Conservation (phyloP, 495 filamentous ascomycete species). For the Penicillium waksmanii region DNA sequence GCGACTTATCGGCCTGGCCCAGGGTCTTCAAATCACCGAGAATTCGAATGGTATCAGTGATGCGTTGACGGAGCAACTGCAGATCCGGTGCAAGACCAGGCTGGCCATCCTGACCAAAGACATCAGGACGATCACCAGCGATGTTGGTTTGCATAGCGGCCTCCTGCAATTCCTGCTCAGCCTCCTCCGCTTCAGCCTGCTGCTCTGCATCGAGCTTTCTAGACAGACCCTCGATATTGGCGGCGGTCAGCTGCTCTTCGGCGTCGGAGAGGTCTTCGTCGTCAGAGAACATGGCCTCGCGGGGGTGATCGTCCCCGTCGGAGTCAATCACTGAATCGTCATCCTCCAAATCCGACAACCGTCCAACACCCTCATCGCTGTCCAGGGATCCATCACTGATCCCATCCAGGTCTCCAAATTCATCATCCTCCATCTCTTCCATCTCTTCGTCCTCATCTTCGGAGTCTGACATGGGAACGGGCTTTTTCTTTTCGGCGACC, state of each 20-base stretch:
- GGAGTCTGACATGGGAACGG: slow-evolving; percentile 49
- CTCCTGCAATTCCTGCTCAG: slow-evolving; percentile 69
- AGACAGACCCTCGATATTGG: slow-evolving; percentile 92
- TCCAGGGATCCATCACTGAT: slow-evolving; percentile 52
- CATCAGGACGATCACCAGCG: slow-evolving; percentile 72
- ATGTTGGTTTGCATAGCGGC: slow-evolving; percentile 95
- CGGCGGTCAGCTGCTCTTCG: slow-evolving; percentile 90
- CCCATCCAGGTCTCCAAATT: slow-evolving; percentile 57
- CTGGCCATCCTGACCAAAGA: slow-evolving; percentile 66
- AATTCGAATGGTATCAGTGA: slow-evolving; percentile 91
- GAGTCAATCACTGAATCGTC: slow-evolving; percentile 76
- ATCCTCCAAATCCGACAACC: slow-evolving; percentile 58
- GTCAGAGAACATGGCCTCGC: slow-evolving; percentile 83
- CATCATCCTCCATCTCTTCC: slow-evolving; percentile 49
- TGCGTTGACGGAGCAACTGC: slow-evolving; percentile 84
- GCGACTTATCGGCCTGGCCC: slow-evolving; percentile 73
- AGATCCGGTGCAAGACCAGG: slow-evolving; percentile 80
- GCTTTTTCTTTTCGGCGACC: slow-evolving; percentile 42
- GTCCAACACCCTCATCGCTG: slow-evolving; percentile 55
- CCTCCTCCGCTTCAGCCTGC: slow-evolving; percentile 72
- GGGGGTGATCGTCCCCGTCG: slow-evolving; percentile 60
- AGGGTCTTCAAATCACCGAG: slow-evolving; percentile 84
- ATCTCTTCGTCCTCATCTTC: slow-evolving; percentile 46
- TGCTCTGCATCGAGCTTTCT: slow-evolving; percentile 74
- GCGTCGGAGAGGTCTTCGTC: slow-evolving; percentile 89